phyloP scores from a whole-genome alignment of 2,329 filamentous ascomycete genomes.

The Penicillium olsonii region DNA sequence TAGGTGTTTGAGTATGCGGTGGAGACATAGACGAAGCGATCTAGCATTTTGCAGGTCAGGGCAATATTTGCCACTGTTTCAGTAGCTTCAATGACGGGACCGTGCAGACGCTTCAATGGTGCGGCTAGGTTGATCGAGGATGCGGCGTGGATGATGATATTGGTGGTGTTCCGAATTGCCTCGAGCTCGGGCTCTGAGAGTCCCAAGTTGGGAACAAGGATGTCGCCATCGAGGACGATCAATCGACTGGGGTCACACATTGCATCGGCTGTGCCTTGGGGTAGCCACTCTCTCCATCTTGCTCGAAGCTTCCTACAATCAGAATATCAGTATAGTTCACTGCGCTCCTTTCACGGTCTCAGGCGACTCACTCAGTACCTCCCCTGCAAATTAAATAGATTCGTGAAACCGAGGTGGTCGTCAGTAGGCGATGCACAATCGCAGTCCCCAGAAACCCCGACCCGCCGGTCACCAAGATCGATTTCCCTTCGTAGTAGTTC shows the following conservation, averaged over 20 bases:
- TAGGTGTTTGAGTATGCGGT: constrained; percentile 20
- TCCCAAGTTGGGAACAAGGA: constrained; percentile 10
- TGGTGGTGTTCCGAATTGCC: not conserved
- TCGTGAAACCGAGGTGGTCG: not conserved
- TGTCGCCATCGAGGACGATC: constrained; percentile 17
- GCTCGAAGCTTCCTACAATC: not conserved
- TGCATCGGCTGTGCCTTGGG: not conserved
- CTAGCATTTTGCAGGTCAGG: constrained; percentile 6
- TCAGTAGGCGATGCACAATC: constrained; percentile 12
- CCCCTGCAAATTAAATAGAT: constrained; percentile 18
- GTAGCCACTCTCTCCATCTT: constrained; percentile 13
- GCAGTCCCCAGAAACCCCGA: constrained; percentile 21
- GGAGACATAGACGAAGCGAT: constrained; percentile 23
- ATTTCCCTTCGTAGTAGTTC: constrained; percentile 15
- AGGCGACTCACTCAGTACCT: constrained; percentile 8
- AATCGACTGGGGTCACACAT: constrained; percentile 3
- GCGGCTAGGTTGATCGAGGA: constrained; percentile 11
- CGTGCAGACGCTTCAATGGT: not conserved
- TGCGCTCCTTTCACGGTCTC: not conserved
- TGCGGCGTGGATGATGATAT: constrained; percentile 21
- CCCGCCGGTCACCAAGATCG: constrained; percentile 17
- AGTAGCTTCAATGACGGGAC: constrained; percentile 6
- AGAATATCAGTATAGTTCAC: not conserved
- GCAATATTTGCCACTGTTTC: constrained; percentile 9
- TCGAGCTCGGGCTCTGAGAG: not conserved